Conservation (phyloP, 2,329 filamentous ascomycete species). For the Scortechinia acanthostroma region DNA sequence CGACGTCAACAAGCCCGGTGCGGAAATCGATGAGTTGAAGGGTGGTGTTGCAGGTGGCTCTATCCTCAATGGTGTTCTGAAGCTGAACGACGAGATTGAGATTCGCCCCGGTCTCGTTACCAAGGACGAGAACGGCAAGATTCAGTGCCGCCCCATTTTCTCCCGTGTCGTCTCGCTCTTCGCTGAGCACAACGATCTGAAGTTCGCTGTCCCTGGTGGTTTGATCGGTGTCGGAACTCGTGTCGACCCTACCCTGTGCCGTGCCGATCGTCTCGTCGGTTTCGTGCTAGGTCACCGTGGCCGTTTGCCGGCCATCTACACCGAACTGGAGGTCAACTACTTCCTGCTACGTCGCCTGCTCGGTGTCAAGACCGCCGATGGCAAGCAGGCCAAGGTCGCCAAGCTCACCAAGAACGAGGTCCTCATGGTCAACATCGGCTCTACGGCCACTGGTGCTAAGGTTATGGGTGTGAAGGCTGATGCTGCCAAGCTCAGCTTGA, state of each 20-base stretch:
- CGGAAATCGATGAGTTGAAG: slow-evolving; percentile 96
- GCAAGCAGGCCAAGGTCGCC: slow-evolving; percentile 98
- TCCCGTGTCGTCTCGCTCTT: slow-evolving; percentile 90
- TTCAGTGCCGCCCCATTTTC: slow-evolving; percentile 96
- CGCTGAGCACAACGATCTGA: slow-evolving; percentile 95
- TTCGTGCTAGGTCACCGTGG: slow-evolving; percentile 95
- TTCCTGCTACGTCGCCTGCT: slow-evolving; percentile 90
- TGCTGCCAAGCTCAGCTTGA: slow-evolving; percentile 88
- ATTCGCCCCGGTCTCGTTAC: slow-evolving; percentile 98
- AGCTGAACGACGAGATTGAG: slow-evolving; percentile 95
- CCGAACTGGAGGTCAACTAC: slow-evolving; percentile 98
- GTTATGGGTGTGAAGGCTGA: slow-evolving; percentile 95
- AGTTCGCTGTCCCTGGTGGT: slow-evolving; percentile 94
- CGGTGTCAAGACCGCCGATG: slow-evolving; percentile 94
- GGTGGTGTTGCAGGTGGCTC: slow-evolving; percentile 96
- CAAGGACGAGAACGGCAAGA: slow-evolving; percentile 84
- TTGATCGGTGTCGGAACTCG: slow-evolving; percentile 96
- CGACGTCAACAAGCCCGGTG: slow-evolving; percentile 98
- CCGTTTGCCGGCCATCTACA: slow-evolving; percentile 91
- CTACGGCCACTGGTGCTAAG: slow-evolving; percentile 94
- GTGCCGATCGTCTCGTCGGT: slow-evolving; percentile 94
- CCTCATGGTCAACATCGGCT: slow-evolving; percentile 99
- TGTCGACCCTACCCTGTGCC: slow-evolving; percentile 94
- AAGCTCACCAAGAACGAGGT: slow-evolving; percentile 98
- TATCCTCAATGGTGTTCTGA: slow-evolving; percentile 92